Base-by-base conservation (phyloP, 139 green algal species). In the Chlorella sorokiniana region DNA sequence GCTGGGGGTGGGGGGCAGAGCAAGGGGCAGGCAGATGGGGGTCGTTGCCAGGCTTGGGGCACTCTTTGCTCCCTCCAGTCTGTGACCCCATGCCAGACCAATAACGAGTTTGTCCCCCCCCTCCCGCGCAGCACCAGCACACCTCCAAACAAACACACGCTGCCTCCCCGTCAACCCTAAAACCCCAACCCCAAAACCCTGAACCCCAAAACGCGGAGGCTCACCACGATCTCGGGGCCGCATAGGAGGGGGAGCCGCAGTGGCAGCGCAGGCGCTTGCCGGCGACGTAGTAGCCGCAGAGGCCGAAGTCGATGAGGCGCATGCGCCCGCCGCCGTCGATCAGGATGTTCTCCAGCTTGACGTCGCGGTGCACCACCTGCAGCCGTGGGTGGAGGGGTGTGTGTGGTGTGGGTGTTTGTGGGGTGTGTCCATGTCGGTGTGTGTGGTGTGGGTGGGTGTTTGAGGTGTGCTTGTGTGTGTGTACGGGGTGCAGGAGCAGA, bases 301-400 rank as follows among this genome's bases (percentile, higher is more conserved):
- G 96, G 1, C 94, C 94, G 90, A 98, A 97, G 88, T 98, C 95
- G 62, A 94, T 91, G 38, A 98, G 84, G 84, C 92, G 91, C 40
- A 93, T 81, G 65, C 91, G 90, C 4, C 91, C 91, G 18, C 35
- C 4, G 20, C 52, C 44, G 83, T 94, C 87, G 10, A 96, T 89
- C 25, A 96, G 88, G 78, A 96, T 86, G 86, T 96, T 96, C 86
- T 96, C 93, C 14, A 93, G 91, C 86, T 96, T 95, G 22, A 94
- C 73, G 76, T 92, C 89, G 59, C 83, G 74, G 64, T 87, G 83
- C 37, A 87, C 83, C 52, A 87, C 78, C 65, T 83, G 65, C 29
- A 9, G 35, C n/a, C 0, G 31, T 37, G 51, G 71, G 8, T 38
- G 38, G 1, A 45, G n/a, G 45, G 14, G 69, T 31, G 7, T 5